phyloP scores from a whole-genome alignment of 257 asterid species.

The Knoxia roxburghii region DNA sequence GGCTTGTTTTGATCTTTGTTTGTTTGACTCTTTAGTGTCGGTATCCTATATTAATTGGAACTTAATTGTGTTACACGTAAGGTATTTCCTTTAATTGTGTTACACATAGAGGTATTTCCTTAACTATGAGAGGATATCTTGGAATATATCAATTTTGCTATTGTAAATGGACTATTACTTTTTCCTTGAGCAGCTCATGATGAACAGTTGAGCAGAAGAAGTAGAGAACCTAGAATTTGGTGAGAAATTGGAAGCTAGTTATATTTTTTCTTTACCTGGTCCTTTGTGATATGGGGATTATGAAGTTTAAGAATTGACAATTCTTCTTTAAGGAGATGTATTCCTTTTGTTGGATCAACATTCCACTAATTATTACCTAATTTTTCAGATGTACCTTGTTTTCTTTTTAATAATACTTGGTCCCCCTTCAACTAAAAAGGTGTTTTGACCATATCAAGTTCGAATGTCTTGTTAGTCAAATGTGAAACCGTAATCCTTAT shows the following conservation, averaged over 20 bases:
- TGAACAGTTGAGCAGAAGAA: neutral
- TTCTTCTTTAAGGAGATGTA: neutral
- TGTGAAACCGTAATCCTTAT: too few relatives aligned
- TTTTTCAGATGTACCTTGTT: neutral
- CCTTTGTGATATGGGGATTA: neutral
- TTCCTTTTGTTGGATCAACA: neutral
- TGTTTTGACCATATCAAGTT: neutral
- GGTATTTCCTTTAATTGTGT: too few relatives aligned
- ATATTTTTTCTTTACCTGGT: neutral
- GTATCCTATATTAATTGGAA: slow-evolving; percentile 2
- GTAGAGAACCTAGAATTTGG: slow-evolving; percentile 1
- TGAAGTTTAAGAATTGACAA: neutral
- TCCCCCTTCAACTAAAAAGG: neutral
- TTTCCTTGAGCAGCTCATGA: neutral
- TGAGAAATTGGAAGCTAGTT: neutral
- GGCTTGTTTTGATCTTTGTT: slow-evolving; percentile 3
- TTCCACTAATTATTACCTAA: neutral
- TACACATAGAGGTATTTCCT: neutral
- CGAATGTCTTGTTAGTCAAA: neutral
- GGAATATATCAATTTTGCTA: neutral
- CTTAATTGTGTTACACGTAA: slow-evolving; percentile 3
- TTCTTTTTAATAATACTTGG: too few relatives aligned
- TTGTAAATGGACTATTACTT: neutral
- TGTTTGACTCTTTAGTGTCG: neutral
- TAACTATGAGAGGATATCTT: neutral